Evolutionary conservation across 768 basidiomycete species (phyloP), one percentile per base, ranked within the genome.

Genomic region (Naganishia vishniacii): DNA sequence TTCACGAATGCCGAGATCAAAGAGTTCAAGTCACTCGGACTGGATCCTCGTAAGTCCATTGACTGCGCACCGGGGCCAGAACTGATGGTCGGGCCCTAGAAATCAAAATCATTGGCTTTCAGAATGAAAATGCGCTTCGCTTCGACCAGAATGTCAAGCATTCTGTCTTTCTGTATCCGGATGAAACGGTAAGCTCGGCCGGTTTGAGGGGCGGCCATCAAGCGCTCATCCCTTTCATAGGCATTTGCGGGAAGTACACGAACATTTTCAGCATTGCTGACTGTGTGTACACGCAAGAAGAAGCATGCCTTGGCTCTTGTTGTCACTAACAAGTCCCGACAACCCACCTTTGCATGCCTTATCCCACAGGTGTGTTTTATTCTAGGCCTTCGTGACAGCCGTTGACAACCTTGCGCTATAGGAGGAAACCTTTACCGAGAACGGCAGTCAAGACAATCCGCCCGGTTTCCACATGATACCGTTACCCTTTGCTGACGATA

Each of bases 121-220:
- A 92, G 73, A 81, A 86, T 59, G 82, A 81, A 13, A 77, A 76
- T 5, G 82, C 87, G 67, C 81, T 98, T 1, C 78, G 79, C 1
- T 88, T 93, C 68, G 88, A 92, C 73, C 90, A 97, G 73, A 94
- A 93, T 69, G 77, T 95, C 72, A 94, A 91, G 72, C 92, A 97
- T 77, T 86, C 92, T 0, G 77, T 84, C 48, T 98, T 98, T 75
- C 83, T 98, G 61, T 89, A 91, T 74, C 95, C 95, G 0, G 86
- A 93, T 71, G 95, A 99, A 75, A 79, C 84, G 78, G 94, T 91
- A 67, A 61, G 82, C 75, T 4, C 18, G 11, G 5, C 26, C n/a
- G n/a, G 18, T 32, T 34, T 40, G 18, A 23, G 20, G 11, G 51
- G 8, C 7, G 42, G 3, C 59, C n/a, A 5, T 32, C 15, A 32